Evolutionary conservation across 202 grass and related monocot species (phyloP).

Genomic region (Brachypodium distachyon): DNA sequence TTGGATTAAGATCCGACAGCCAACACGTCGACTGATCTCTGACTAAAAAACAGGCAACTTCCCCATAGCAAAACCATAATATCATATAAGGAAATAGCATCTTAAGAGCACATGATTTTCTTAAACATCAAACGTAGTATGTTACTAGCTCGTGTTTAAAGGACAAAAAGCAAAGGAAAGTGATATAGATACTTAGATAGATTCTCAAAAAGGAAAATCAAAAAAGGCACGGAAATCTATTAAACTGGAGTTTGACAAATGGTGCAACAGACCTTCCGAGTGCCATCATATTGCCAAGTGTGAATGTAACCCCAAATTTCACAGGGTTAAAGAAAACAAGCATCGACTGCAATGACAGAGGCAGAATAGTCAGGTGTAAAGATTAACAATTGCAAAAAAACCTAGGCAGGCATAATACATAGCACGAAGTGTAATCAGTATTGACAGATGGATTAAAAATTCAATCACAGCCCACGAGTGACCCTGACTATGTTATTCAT

Average conservation of each 20-base stretch:
- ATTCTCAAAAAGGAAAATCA: not conserved
- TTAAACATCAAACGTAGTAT: not conserved
- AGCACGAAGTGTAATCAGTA: not conserved
- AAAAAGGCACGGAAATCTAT: not conserved
- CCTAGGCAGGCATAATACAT: not conserved
- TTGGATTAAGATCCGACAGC: too few relatives aligned
- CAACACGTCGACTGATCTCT: too few relatives aligned
- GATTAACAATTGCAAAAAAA: not conserved
- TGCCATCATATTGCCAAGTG: slow-evolving; percentile 95
- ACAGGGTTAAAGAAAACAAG: slow-evolving; percentile 96
- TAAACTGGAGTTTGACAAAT: slow-evolving; percentile 4
- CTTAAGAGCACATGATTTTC: not conserved
- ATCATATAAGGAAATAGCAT: not conserved
- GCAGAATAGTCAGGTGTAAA: not conserved
- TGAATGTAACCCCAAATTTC: slow-evolving; percentile 96
- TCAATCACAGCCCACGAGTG: not conserved
- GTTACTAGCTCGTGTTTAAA: not conserved
- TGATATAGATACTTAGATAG: not conserved
- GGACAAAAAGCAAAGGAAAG: not conserved
- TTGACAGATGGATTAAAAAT: not conserved
- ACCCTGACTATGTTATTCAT: not conserved
- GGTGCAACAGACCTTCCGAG: slow-evolving; percentile 72
- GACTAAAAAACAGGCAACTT: too few relatives aligned
- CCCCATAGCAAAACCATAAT: not conserved
- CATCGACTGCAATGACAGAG: slow-evolving; percentile 64